Base-by-base conservation (phyloP, 768 basidiomycete genomes). In the Naganishia friedmannii region DNA sequence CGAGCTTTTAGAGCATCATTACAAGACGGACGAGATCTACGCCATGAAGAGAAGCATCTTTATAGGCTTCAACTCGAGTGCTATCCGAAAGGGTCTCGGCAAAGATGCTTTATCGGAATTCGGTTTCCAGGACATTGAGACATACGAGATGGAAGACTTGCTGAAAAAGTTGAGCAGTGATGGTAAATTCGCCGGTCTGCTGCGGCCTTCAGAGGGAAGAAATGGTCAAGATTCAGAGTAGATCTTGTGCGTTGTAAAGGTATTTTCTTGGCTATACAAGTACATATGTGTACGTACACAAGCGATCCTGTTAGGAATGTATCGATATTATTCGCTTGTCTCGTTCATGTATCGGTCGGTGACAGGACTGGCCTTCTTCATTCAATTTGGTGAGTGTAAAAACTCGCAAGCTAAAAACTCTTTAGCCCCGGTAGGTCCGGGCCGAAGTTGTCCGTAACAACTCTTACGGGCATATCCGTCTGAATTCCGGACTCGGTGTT, bases 11-110 rank as follows among this genome's bases (percentile, higher is more conserved):
- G 60, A 45, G 2, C 60, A 63, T 29, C 32, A 42, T 0, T 19
- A 1, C 39, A 63, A 63, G 23, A 26, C 39, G 60, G 60, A 63
- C 60, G 60, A 63, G 42, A 45, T 63, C 7, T 63, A 63, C 60
- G 60, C 60, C 39, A 34, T 63, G 17, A 42, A 45, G 39, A n/a
- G 60, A 10, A 63, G 60, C 60, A 63, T 63, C 26, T 63, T 63
- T 29, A 42, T 42, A 5, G 60, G 60, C 15, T 45, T 46, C 23
- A 34, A 63, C 17, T 9, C n/a, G 17, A 63, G 60, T 17, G 42
- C n/a, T 1, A 63, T 63, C 23, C 21, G 60, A 46, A 63, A 63
- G 39, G 60, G 8, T 6, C 42, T 63, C 34, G 60, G 60, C 3
- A 42, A 42, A 2, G 60, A 63, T 3, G 60, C 60, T 37, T 42